Evolutionary conservation across 2,329 filamentous ascomycete genomes (phyloP), one percentile per base, ranked within the genome.

Genomic region (Fusarium nygamai): DNA sequence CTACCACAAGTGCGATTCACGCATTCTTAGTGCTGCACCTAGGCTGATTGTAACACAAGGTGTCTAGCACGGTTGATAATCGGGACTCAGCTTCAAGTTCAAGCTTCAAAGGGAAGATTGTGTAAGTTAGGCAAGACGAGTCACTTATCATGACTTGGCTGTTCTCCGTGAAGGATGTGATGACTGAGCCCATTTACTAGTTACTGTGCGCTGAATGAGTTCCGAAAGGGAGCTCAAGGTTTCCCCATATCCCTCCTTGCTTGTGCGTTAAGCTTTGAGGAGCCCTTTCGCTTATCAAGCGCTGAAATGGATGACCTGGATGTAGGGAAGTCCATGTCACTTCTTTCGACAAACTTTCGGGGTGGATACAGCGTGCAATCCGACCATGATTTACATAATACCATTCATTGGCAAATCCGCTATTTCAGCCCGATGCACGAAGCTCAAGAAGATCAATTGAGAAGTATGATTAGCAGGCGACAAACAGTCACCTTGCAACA

Each of bases 171-270:
- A 19, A 12, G 5, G 20, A 41, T 12, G 12, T 9, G 20, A 9
- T 38, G 0, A 7, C 20, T 41, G 13, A 22, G 0, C 39, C 12
- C 1, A 13, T 14, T 41, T 14, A 4, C 0, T 22, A 22, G 39
- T 14, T 9, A 41, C 8, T 41, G 39, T 12, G 2, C 5, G 36
- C 12, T 0, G 2, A 20, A 38, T 12, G 0, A 0, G 19, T 20
- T 20, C 10, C 1, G 1, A 22, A 14, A 41, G 20, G 39, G 20
- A 9, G 7, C 2, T 1, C 20, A n/a, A 14, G 20, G 7, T 13
- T 22, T 41, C 13, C 39, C 20, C 8, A 14, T 41, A 41, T 3
- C 39, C 0, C 4, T 8, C 8, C 20, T 41, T 22, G 39, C 39
- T 14, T 41, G 39, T 20, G 39, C 20, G 0, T 14, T 22, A 6